Conservation (phyloP, 306 rosid genomes). For the Elaeagnus macrophylla region DNA sequence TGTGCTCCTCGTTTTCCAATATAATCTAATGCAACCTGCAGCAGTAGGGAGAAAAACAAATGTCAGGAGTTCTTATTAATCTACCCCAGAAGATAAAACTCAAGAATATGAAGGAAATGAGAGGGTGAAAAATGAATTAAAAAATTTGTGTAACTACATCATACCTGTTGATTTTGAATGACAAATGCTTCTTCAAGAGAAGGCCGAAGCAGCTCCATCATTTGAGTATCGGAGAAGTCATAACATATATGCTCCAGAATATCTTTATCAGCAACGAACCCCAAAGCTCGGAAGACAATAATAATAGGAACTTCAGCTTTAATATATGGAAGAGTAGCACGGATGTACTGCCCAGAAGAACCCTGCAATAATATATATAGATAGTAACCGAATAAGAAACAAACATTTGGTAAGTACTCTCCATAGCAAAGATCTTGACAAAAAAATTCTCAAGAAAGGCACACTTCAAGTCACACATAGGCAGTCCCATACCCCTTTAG, state of each 20-base stretch:
- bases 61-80: neutral
- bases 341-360: constrained; percentile 88
- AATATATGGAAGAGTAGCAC: constrained; percentile 91
- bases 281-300: constrained; percentile 90
- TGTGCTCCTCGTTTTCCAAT: constrained; percentile 96
- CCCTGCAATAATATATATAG: constrained; percentile 42
- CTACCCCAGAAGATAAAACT: neutral
- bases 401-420: neutral
- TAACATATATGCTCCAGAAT: constrained; percentile 91
- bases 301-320: constrained; percentile 87
- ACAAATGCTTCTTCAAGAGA: constrained; percentile 98
- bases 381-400: constrained; percentile 3
- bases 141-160: neutral
- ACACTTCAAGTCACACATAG: neutral
- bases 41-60: constrained; percentile 1
- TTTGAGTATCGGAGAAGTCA: constrained; percentile 79
- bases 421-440: no score
- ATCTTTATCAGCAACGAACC: constrained; percentile 91
- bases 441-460: constrained; percentile 5
- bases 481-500: constrained; percentile 64
- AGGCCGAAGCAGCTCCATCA: constrained; percentile 97
- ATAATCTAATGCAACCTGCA: constrained; percentile 90
- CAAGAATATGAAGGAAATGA: neutral
- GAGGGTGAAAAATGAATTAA: neutral
- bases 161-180: constrained; percentile 96